Base-by-base conservation (phyloP, 2,329 filamentous ascomycete genomes). In the Neopestalotiopsis rosae region DNA sequence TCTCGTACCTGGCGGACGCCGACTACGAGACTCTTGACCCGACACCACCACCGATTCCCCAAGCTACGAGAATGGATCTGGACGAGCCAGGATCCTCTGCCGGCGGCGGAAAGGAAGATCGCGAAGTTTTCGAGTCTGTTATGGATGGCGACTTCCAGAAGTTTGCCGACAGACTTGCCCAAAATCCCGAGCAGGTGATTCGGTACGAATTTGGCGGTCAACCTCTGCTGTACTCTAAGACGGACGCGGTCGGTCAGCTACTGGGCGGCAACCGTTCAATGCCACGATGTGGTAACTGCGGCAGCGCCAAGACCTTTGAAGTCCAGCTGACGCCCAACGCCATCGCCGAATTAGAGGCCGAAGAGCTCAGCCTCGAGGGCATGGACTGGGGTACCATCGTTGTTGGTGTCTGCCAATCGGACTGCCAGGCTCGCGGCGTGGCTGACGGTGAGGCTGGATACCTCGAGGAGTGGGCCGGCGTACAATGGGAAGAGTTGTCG, bases 321-420 rank as follows among this genome's bases (percentile, higher is more conserved):
- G 86, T 97, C 69, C 96, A 99, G 85, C 84, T 99, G 72, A 95
- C 92, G 73, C 96, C 96, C 56, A 92, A 97, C 78, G 91, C 94
- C 3, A 99, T 99, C 75, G 89, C 90, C 38, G 92, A 97, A 84
- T 84, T 98, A 67, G 96, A 98, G 83, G 90, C 88, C 1, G 92
- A 95, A 57, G 90, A 92, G 68, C 79, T 90, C 73, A 88, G 88
- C 52, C 76, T 91, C 24, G 87, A 97, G 84, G 96, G 95, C 0
- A 99, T 99, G 96, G 96, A 99, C 76, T 99, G 96, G 96, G 95
- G 95, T 0, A 98, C 94, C 0, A 88, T 99, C 9, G 89, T 99
- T 69, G 84, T 98, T 49, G 94, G 90, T 0, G 94, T 97, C 7
- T 99, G 96, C 79, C 89, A 87, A 72, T 88, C 82, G 76, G 94